These are phyloP conservation scores for Platanus orientalis DNA, from an alignment of 164 flowering plant genomes.

Conservation along the genomic window DNA sequence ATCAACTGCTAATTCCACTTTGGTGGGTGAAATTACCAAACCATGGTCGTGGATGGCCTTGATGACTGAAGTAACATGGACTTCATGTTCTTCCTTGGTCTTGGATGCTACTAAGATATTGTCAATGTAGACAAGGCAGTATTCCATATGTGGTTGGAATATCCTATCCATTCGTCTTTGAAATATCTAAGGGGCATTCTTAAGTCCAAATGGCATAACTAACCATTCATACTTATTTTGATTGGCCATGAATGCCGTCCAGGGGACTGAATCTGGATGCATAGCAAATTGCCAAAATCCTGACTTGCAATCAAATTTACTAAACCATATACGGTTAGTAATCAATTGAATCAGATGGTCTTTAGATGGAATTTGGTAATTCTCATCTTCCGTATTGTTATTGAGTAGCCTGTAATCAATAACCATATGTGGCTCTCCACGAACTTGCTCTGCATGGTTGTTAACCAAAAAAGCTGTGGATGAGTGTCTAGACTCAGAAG, in stretches of 20 bases:
- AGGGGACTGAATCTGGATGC: not conserved
- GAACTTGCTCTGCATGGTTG: not conserved
- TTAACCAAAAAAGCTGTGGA: not conserved
- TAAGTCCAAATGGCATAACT: not conserved
- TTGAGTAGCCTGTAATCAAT: not conserved
- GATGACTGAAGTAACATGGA: not conserved
- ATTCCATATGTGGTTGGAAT: not conserved
- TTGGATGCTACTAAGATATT: not conserved
- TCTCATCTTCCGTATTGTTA: not conserved
- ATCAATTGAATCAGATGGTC: too few relatives aligned
- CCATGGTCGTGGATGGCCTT: not conserved
- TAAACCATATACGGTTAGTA: too few relatives aligned
- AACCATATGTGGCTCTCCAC: not conserved
- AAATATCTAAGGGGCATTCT: not conserved
- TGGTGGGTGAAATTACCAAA: not conserved
- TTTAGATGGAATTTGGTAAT: too few relatives aligned
- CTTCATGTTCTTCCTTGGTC: not conserved
- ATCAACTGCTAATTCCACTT: not conserved
- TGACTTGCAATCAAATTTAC: too few relatives aligned
- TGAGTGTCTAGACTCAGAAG: not conserved
- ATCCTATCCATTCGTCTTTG: constrained; percentile 4
- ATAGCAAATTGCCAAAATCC: too few relatives aligned
- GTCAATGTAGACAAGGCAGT: not conserved
- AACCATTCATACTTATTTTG: not conserved
- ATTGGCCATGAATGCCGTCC: not conserved